Percentiles rank a stretch among this genome's conserved stretches.
Evolutionary conservation across 768 basidiomycete species (phyloP).

Genomic region (Gymnopilus junonius): DNA sequence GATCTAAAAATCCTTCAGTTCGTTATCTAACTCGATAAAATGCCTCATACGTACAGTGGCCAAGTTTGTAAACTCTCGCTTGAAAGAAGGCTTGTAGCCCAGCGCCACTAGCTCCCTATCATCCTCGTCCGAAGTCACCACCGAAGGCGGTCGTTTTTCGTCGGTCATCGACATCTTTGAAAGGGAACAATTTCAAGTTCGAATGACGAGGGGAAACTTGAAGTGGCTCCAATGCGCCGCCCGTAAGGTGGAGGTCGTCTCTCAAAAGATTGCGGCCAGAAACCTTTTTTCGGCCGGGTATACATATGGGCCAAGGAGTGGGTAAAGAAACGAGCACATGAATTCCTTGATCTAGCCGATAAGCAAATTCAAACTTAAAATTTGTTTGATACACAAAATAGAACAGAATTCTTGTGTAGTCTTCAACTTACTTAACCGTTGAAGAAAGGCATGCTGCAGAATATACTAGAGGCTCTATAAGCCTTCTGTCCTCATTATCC

Average conservation of each 20-base stretch:
- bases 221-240: conserved; percentile 9
- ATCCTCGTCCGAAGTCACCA: conserved; percentile 51
- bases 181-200: conserved; percentile 6
- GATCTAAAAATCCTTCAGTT: conserved; percentile 44
- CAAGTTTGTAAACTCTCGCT: conserved; percentile 82
- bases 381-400: background rate
- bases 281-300: conserved; percentile 17
- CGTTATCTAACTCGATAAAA: background rate
- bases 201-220: conserved; percentile 7
- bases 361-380: conserved; percentile 7
- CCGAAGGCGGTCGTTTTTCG: conserved; percentile 18
- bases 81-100: conserved; percentile 81
- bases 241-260: conserved; percentile 8
- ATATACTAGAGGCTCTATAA: too few relatives aligned
- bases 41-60: conserved; percentile 59
- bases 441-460: too few relatives aligned
- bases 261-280: background rate
- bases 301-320: conserved; percentile 19
- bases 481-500: too few relatives aligned
- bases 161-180: conserved; percentile 22
- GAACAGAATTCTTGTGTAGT: background rate
- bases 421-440: too few relatives aligned
- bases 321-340: conserved; percentile 6
- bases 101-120: conserved; percentile 67
- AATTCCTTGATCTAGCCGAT: conserved; percentile 19